Conservation (phyloP, 2,329 filamentous ascomycete species). For the Sodiomyces alkalinus region DNA sequence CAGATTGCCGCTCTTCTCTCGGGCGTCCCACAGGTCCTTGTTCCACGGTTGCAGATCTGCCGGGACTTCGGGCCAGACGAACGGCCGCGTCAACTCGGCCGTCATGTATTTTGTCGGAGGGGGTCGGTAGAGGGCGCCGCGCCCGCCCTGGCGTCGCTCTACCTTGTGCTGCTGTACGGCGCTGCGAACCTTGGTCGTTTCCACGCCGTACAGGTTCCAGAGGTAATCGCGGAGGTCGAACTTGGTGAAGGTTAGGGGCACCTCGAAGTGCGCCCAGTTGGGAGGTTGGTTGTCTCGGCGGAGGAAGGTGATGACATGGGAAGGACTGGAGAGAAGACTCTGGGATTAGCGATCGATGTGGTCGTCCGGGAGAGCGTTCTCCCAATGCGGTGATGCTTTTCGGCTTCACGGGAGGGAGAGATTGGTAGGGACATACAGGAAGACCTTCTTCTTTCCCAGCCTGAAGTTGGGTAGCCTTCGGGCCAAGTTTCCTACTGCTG, state of each 20-base stretch:
- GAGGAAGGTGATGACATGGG: slow-evolving; percentile 66
- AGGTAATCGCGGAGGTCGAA: slow-evolving; percentile 94
- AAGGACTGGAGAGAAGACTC: slow-evolving; percentile 53
- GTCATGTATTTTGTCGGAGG: slow-evolving; percentile 81
- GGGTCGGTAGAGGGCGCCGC: slow-evolving; percentile 52
- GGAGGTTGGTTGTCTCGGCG: slow-evolving; percentile 57
- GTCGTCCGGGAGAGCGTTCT: no score
- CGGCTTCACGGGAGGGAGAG: background rate
- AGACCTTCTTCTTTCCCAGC: slow-evolving; percentile 39
- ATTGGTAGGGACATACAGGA: slow-evolving; percentile 27
- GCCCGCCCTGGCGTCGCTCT: slow-evolving; percentile 32
- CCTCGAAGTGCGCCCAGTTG: slow-evolving; percentile 76
- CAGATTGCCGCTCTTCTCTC: slow-evolving; percentile 30
- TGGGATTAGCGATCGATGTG: background rate
- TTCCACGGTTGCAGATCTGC: slow-evolving; percentile 49
- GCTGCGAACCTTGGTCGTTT: slow-evolving; percentile 58
- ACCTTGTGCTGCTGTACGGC: slow-evolving; percentile 54
- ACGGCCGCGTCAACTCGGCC: slow-evolving; percentile 73
- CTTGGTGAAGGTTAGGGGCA: slow-evolving; percentile 88
- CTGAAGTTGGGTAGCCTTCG: slow-evolving; percentile 27
- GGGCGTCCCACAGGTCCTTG: slow-evolving; percentile 39
- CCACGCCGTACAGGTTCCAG: slow-evolving; percentile 68
- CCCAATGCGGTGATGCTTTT: background rate
- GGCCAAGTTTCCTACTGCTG: slow-evolving; percentile 19
- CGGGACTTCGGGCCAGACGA: slow-evolving; percentile 69